Conservation (phyloP, 1,284 basidiomycete species). For the Ganoderma resinaceum region DNA sequence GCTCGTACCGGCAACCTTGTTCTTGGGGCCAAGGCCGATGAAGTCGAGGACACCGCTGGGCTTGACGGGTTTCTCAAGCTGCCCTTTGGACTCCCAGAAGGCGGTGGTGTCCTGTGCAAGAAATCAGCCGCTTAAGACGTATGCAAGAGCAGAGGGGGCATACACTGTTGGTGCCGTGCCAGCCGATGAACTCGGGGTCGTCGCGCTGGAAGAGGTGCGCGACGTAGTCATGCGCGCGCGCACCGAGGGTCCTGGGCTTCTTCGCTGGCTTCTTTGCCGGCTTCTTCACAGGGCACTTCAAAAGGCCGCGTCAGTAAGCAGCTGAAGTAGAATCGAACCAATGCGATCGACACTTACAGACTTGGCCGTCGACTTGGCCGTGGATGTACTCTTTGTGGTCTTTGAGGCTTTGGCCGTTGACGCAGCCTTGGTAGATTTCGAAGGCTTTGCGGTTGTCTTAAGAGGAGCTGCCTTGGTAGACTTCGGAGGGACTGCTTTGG, state of each 20-base stretch:
- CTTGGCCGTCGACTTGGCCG: neutral
- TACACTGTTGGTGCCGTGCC: slow-evolving; percentile 10
- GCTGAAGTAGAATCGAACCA: neutral
- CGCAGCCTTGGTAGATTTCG: neutral
- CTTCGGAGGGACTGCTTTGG: neutral
- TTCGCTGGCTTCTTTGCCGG: too few species aligned
- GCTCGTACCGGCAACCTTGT: neutral
- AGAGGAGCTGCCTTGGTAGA: neutral
- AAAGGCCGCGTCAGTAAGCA: neutral
- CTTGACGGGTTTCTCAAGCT: slow-evolving; percentile 1
- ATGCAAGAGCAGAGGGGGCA: neutral
- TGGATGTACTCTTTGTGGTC: neutral
- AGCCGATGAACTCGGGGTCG: slow-evolving; percentile 5
- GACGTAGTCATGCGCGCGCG: neutral
- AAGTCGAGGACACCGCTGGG: neutral
- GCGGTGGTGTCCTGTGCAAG: slow-evolving; percentile 2
- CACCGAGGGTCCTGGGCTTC: neutral
- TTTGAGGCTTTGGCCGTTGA: neutral
- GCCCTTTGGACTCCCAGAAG: neutral
- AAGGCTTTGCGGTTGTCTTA: neutral
- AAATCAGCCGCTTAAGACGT: neutral
- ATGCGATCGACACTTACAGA: neutral
- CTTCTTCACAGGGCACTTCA: neutral
- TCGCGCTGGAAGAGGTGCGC: slow-evolving; percentile 2
- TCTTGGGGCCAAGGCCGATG: neutral